phyloP scores from a whole-genome alignment of 1,284 basidiomycete species.

The Trametes hirsuta region DNA sequence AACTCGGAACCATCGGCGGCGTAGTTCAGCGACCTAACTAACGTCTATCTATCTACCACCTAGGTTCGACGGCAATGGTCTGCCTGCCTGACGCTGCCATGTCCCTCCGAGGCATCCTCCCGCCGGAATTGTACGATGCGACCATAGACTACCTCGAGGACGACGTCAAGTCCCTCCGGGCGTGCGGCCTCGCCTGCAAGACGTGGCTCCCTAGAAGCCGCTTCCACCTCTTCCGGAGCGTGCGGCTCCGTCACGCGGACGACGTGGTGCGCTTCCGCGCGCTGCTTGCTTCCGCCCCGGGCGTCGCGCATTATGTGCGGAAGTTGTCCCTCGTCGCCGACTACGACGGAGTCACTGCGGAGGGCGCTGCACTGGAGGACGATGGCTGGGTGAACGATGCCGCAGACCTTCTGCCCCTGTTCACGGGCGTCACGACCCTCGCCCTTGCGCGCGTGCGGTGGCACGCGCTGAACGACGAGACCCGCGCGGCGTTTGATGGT shows the following conservation, averaged over 20 bases:
- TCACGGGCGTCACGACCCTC: constrained; percentile 29
- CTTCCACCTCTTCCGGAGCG: constrained; percentile 37
- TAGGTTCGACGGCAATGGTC: neutral
- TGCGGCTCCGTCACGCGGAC: constrained; percentile 31
- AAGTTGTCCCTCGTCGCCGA: constrained; percentile 34
- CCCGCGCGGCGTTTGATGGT: constrained; percentile 28
- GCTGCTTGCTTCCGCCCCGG: constrained; percentile 26
- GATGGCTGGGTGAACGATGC: constrained; percentile 34
- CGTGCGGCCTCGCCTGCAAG: constrained; percentile 33
- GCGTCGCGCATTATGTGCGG: constrained; percentile 33
- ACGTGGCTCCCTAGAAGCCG: constrained; percentile 34
- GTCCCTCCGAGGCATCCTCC: constrained; percentile 23
- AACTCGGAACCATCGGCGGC: neutral
- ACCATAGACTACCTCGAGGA: constrained; percentile 38
- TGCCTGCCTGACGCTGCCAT: neutral
- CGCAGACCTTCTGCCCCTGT: constrained; percentile 24
- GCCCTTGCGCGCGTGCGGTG: constrained; percentile 34
- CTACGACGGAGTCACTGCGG: constrained; percentile 26
- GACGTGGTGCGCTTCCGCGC: constrained; percentile 30
- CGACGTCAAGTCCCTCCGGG: constrained; percentile 30
- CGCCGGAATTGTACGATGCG: constrained; percentile 37
- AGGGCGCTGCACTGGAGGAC: constrained; percentile 29
- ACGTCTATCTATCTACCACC: neutral
- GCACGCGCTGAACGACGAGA: constrained; percentile 28
- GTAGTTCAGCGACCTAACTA: neutral